phyloP scores from a whole-genome alignment of 768 basidiomycete species.

The Leccinum disarticulatum region DNA sequence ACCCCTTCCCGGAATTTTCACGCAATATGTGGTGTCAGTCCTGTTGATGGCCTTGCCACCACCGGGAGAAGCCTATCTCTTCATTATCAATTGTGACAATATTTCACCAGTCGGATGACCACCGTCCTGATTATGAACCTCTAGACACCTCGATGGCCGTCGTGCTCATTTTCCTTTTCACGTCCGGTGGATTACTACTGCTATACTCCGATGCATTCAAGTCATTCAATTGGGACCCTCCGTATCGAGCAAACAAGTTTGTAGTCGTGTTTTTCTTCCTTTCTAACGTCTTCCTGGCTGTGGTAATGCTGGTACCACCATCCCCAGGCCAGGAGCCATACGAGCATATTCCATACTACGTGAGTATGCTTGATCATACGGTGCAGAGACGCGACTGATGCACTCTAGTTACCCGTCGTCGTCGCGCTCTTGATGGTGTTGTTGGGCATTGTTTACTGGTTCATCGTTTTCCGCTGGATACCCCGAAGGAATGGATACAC shows the following conservation, averaged over 20 bases:
- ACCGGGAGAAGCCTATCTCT: constrained; percentile 73
- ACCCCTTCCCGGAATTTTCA: constrained; percentile 60
- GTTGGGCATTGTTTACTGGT: constrained; percentile 58
- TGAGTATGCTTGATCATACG: constrained; percentile 32
- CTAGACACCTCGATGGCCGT: constrained; percentile 59
- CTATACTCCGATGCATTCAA: constrained; percentile 48
- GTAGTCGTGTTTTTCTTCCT: constrained; percentile 56
- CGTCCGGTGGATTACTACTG: constrained; percentile 63
- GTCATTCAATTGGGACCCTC: constrained; percentile 59
- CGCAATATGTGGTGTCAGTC: constrained; percentile 61
- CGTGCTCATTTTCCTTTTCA: constrained; percentile 56
- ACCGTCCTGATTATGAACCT: neutral
- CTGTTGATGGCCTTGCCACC: constrained; percentile 56
- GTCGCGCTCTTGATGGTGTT: constrained; percentile 46
- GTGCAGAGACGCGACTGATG: neutral
- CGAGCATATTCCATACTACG: constrained; percentile 65
- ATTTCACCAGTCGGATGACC: neutral
- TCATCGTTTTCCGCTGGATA: constrained; percentile 48
- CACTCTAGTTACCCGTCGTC: constrained; percentile 48
- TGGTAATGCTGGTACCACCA: constrained; percentile 66
- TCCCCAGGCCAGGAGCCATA: constrained; percentile 50
- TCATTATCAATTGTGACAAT: constrained; percentile 58
- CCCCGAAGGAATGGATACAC: constrained; percentile 50
- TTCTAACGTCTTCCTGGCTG: constrained; percentile 64
- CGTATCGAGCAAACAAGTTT: constrained; percentile 54